These are phyloP conservation scores for Suhomyces bokatorum DNA, from an alignment of 1,139 yeast species.

Conservation along the genomic window DNA sequence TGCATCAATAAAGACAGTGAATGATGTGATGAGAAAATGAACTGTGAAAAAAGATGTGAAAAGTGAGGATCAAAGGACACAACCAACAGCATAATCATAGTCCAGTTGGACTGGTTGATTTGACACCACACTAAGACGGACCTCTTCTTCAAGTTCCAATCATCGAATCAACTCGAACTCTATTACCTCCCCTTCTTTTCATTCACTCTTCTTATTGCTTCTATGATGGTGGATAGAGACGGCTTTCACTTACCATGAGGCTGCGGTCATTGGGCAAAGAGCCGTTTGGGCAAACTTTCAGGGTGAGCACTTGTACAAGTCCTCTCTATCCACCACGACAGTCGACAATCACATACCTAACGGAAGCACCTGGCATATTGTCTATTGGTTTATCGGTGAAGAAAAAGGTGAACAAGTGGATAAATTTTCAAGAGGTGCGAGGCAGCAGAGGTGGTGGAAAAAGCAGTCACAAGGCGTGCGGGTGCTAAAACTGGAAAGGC, in stretches of 20 bases:
- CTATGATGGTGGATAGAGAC: constrained; percentile 2
- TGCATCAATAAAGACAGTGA: too few relatives aligned
- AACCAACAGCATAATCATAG: too few relatives aligned
- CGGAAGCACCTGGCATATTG: constrained; percentile 98
- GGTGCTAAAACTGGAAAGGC: not conserved
- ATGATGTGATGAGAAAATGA: too few relatives aligned
- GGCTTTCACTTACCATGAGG: constrained; percentile 2
- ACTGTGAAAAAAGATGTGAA: too few relatives aligned
- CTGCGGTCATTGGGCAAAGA: not conserved
- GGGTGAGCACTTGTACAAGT: constrained; percentile 7
- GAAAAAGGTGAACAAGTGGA: constrained; percentile 12
- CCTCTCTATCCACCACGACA: constrained; percentile 37
- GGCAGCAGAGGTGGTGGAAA: constrained; percentile 3
- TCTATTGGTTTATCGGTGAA: constrained; percentile 24
- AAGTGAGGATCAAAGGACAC: too few relatives aligned
- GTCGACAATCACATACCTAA: constrained; percentile 68
- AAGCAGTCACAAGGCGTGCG: constrained; percentile 10
- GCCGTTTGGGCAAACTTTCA: not conserved
- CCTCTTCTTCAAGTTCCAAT: too few relatives aligned
- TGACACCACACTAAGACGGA: too few relatives aligned
- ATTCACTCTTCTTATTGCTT: not conserved
- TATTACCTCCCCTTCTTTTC: not conserved
- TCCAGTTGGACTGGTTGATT: not conserved
- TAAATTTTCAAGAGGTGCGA: constrained; percentile 9
- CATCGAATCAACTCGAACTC: too few relatives aligned